Base-by-base conservation (phyloP, 2,329 filamentous ascomycete genomes). In the Paramyrothecium sp. region DNA sequence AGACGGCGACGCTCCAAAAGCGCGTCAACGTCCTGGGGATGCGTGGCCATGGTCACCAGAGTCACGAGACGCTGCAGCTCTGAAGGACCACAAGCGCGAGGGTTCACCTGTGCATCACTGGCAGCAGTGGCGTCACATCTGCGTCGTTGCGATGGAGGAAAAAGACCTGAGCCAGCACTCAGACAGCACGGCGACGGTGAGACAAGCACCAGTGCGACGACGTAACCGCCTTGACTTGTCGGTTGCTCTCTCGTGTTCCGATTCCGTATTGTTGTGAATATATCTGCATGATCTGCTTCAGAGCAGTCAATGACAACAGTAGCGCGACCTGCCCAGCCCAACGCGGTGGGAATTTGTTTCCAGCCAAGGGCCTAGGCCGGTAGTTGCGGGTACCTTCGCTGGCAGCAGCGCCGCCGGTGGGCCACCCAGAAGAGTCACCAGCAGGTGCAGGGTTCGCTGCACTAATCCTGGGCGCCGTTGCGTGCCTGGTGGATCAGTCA, bases 1-100 rank as follows among this genome's bases (percentile, higher is more conserved):
- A 71, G 59, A 13, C 59, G 68, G 7, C 66, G 67, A 12, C 65
- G 68, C 49, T 61, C 49, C 47, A 73, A 59, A 38, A 69, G 58
- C 34, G 63, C 60, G 38, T 56, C 41, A 23, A 71, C 44, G 50
- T 64, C 63, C 54, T 63, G 63, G 41, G 51, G 49, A 53, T 67
- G 61, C 53, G 65, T 63, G 58, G 69, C 57, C 71, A 73, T 73
- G 26, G 26, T 30, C 26, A 30, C 26, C 26, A 30, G 26, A 30
- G 26, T 30, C 26, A 30, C 26, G 10, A 10, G 26, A 30, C 5
- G 26, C 26, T 30, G 10, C 26, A 30, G 26, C 26, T 30, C 26
- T 30, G 26, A 30, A 30, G 26, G 26, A 30, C 26, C 26, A 30
- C 26, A 10, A 30, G 26, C n/a, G 38, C 38, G n/a, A 44, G 13